phyloP scores from a whole-genome alignment of 202 grass and related monocot species.

The Thinopyrum obtusiflorum region DNA sequence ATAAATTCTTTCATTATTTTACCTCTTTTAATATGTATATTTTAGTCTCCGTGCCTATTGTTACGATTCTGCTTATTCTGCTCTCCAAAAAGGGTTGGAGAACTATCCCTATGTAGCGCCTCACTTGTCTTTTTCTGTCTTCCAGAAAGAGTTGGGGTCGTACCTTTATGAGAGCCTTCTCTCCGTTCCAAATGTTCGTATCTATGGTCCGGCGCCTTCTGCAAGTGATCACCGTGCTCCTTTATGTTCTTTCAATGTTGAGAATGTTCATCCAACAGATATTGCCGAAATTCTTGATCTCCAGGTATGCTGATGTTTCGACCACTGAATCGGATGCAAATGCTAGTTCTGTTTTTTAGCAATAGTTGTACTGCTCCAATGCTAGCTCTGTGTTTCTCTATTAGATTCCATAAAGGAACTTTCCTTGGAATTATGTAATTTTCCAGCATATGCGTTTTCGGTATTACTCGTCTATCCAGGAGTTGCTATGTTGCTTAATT shows the following conservation, averaged over 20 bases:
- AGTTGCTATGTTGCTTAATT: not conserved
- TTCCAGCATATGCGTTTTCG: not conserved
- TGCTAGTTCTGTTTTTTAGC: not conserved
- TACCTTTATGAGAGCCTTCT: constrained; percentile 75
- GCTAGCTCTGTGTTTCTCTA: not conserved
- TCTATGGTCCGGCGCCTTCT: constrained; percentile 71
- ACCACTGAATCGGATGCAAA: not conserved
- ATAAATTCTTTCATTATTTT: constrained; percentile 3
- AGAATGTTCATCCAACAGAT: constrained; percentile 90
- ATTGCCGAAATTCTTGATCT: constrained; percentile 83
- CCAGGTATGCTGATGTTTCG: constrained; percentile 49
- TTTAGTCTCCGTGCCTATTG: not conserved
- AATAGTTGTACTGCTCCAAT: not conserved
- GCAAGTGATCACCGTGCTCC: constrained; percentile 50
- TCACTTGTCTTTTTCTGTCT: constrained; percentile 28
- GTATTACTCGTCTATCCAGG: not conserved
- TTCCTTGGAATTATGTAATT: not conserved
- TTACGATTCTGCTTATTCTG: not conserved
- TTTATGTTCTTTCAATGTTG: constrained; percentile 85
- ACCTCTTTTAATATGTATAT: not conserved
- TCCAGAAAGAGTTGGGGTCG: constrained; percentile 62
- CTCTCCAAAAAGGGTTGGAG: constrained; percentile 33
- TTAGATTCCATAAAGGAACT: constrained; percentile 2
- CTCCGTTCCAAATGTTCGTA: constrained; percentile 60
- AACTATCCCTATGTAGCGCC: constrained; percentile 31